Conservation (phyloP, 441 rosid species). For the Aleurites moluccanus region DNA sequence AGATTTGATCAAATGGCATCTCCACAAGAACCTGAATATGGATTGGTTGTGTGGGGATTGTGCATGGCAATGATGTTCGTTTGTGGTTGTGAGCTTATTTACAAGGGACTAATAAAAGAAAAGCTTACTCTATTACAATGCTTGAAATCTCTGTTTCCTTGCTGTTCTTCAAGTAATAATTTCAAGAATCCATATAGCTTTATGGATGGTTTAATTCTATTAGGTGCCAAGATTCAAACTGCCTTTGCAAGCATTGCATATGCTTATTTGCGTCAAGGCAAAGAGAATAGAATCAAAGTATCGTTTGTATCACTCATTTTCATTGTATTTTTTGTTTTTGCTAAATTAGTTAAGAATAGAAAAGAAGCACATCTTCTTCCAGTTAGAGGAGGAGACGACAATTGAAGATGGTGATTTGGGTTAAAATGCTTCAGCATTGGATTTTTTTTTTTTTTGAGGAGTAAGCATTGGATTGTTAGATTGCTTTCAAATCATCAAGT, state of each 20-base stretch:
- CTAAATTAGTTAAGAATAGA: background rate
- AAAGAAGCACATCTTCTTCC: background rate
- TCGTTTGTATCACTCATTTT: background rate
- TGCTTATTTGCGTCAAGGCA: background rate
- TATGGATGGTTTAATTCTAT: background rate
- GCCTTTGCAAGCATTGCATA: background rate
- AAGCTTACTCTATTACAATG: constrained; percentile 12
- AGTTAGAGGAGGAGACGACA: background rate
- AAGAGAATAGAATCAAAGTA: background rate
- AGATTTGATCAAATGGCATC: constrained; percentile 12
- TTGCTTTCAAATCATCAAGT: no score
- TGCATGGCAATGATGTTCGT: constrained; percentile 6
- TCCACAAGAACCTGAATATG: background rate
- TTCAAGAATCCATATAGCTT: background rate
- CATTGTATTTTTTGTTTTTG: background rate
- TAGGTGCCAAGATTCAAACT: background rate
- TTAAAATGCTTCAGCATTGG: no score
- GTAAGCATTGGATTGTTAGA: no score
- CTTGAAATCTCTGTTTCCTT: constrained; percentile 18
- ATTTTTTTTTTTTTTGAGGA: no score
- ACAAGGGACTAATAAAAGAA: constrained; percentile 17
- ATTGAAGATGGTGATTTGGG: background rate
- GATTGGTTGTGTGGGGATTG: constrained; percentile 7
- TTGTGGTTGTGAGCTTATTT: constrained; percentile 4
- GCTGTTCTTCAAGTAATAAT: background rate